Conservation (phyloP, 1,284 basidiomycete genomes). For the Ceratobasidium sp. region DNA sequence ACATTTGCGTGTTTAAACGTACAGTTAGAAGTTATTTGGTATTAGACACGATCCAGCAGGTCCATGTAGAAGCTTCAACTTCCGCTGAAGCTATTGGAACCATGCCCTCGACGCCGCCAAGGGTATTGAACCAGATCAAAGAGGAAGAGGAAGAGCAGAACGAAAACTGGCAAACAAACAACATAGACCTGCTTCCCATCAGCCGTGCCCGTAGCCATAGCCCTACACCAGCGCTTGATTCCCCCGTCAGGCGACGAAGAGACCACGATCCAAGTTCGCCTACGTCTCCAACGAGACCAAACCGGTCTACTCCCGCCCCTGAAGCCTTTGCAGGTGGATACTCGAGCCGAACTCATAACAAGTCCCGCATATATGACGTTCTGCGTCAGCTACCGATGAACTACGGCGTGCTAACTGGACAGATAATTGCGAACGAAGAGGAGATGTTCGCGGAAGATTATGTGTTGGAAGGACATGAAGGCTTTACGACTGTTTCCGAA, state of each 20-base stretch:
- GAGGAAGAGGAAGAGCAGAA: background rate
- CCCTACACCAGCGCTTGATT: constrained; percentile 15
- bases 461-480: background rate
- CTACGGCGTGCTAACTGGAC: constrained; percentile 7
- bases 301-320: background rate
- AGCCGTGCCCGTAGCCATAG: constrained; percentile 13
- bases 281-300: background rate
- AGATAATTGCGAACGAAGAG: constrained; percentile 26
- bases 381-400: constrained; percentile 5
- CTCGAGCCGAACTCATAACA: constrained; percentile 26
- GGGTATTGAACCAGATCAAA: background rate
- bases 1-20: background rate
- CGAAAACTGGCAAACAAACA: background rate
- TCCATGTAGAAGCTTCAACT: background rate
- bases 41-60: background rate
- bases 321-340: background rate
- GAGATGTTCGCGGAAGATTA: constrained; percentile 27
- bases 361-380: constrained; percentile 28
- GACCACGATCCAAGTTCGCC: background rate
- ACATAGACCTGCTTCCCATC: constrained; percentile 2
- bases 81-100: background rate
- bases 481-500: background rate
- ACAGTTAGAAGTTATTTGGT: too few species aligned
- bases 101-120: background rate
- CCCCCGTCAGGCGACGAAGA: constrained; percentile 17